A percentile compares a stretch with the other conserved stretches of the same genome.
Conservation (phyloP, 805 yeast genomes). For the Sugiyamaella chiloensis region DNA sequence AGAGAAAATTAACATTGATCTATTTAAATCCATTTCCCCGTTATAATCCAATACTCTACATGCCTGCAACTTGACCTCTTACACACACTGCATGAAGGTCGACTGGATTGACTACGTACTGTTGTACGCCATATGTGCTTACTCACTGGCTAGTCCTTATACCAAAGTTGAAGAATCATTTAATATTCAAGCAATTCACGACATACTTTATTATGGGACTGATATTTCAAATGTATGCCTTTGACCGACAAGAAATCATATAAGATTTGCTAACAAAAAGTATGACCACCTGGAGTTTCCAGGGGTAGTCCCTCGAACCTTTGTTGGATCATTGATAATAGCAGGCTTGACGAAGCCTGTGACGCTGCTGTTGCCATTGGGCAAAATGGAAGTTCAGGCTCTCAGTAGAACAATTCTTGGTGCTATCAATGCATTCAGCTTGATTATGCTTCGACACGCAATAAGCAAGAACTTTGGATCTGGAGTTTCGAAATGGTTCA, state of each 20-base stretch:
- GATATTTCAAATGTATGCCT: slow-evolving; percentile 28
- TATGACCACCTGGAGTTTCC: slow-evolving; percentile 82
- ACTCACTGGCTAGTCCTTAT: slow-evolving; percentile 63
- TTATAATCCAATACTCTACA: too few species aligned
- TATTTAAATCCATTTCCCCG: too few species aligned
- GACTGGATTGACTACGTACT: slow-evolving; percentile 38
- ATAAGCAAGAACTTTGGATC: slow-evolving; percentile 29
- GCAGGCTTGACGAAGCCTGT: slow-evolving; percentile 44
- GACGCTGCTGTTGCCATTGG: slow-evolving; percentile 15
- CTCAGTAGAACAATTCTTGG: slow-evolving; percentile 62
- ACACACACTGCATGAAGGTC: slow-evolving; percentile 16
- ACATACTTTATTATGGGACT: slow-evolving; percentile 63
- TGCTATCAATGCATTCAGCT: slow-evolving; percentile 50
- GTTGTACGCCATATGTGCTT: slow-evolving; percentile 46
- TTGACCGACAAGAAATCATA: background rate
- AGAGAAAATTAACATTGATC: too few species aligned
- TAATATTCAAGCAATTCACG: slow-evolving; percentile 85
- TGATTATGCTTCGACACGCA: slow-evolving; percentile 50
- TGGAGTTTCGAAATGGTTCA: slow-evolving; percentile 46
- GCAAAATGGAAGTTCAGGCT: slow-evolving; percentile 51
- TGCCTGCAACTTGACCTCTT: too few species aligned
- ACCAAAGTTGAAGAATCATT: slow-evolving; percentile 95
- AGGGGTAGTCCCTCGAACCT: slow-evolving; percentile 86
- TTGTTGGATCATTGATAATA: slow-evolving; percentile 63
- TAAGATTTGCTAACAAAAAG: slow-evolving; percentile 14